These are phyloP conservation scores for Blastocystis sp. DNA, from an alignment of 352 stramenopile genomes.

Conservation along the genomic window DNA sequence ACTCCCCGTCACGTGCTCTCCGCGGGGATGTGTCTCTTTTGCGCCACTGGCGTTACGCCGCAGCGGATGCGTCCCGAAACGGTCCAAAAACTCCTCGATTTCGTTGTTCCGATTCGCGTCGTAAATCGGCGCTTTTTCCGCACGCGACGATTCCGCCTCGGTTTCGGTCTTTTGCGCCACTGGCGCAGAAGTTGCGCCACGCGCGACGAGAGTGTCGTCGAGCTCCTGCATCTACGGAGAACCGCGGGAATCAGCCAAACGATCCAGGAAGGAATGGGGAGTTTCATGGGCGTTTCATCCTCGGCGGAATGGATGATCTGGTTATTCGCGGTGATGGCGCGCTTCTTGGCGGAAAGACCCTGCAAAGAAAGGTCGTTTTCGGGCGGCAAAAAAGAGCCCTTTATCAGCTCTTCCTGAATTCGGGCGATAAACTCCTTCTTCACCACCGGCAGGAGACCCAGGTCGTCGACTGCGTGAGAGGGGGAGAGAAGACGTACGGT, in stretches of 20 bases:
- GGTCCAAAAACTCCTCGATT: slow-evolving; percentile 62
- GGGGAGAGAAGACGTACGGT: not conserved
- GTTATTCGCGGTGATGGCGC: not conserved
- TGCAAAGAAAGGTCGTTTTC: not conserved
- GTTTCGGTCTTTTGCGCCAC: not conserved
- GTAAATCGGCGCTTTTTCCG: not conserved
- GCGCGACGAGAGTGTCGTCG: not conserved
- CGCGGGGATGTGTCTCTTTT: not conserved
- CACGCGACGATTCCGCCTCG: not conserved
- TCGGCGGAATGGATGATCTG: not conserved
- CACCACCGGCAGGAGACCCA: not conserved
- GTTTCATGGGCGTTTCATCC: not conserved
- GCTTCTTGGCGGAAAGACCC: not conserved
- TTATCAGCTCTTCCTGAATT: slow-evolving; percentile 23
- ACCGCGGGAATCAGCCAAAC: not conserved
- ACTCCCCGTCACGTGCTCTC: not conserved
- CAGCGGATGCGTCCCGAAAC: not conserved
- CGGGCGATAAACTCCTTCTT: slow-evolving; percentile 44
- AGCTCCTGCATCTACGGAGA: not conserved
- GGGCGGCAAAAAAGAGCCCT: not conserved
- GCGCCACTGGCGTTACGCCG: too few relatives aligned
- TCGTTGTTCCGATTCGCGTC: slow-evolving; percentile 37
- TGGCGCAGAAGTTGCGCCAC: not conserved
- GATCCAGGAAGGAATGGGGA: slow-evolving; percentile 33
- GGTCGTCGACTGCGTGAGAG: not conserved